phyloP scores from a whole-genome alignment of 495 filamentous ascomycete species.

The Penicillium paxilli region DNA sequence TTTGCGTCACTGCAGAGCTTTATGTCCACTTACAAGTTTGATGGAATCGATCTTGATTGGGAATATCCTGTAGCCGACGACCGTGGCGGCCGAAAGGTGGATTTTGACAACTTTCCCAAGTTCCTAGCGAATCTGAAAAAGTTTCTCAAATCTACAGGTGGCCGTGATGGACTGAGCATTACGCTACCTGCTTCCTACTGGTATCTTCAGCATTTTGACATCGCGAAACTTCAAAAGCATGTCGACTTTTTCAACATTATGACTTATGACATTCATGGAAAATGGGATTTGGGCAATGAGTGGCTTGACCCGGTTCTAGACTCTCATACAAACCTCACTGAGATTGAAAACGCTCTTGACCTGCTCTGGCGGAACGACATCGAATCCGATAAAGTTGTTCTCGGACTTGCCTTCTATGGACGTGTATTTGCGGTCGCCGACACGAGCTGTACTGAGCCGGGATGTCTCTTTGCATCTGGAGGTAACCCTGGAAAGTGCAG shows the following conservation, averaged over 20 bases:
- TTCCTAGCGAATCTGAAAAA: conserved; percentile 44
- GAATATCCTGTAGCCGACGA: conserved; percentile 49
- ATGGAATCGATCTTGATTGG: conserved; percentile 62
- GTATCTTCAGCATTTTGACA: conserved; percentile 48
- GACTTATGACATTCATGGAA: conserved; percentile 47
- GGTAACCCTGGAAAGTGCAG: conserved; percentile 37
- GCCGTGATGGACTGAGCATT: conserved; percentile 34
- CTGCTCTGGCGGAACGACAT: conserved; percentile 43
- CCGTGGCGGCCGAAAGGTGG: conserved; percentile 34
- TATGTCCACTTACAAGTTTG: conserved; percentile 49
- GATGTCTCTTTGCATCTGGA: conserved; percentile 24
- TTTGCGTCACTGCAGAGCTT: conserved; percentile 39
- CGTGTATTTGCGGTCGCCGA: not conserved
- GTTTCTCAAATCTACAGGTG: conserved; percentile 28
- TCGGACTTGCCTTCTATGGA: conserved; percentile 28
- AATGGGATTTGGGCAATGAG: conserved; percentile 26
- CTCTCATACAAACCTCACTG: conserved; percentile 40
- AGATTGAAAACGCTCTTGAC: conserved; percentile 34
- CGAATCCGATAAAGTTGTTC: conserved; percentile 29
- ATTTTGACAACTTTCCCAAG: conserved; percentile 41
- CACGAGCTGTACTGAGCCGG: conserved; percentile 6
- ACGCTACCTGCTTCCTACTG: conserved; percentile 39
- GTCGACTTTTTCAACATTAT: conserved; percentile 54
- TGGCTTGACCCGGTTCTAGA: conserved; percentile 22
- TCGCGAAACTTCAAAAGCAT: conserved; percentile 35